Evolutionary conservation across 768 basidiomycete species (phyloP), one percentile per base, ranked within the genome.

Genomic region (Auriscalpium orientale): DNA sequence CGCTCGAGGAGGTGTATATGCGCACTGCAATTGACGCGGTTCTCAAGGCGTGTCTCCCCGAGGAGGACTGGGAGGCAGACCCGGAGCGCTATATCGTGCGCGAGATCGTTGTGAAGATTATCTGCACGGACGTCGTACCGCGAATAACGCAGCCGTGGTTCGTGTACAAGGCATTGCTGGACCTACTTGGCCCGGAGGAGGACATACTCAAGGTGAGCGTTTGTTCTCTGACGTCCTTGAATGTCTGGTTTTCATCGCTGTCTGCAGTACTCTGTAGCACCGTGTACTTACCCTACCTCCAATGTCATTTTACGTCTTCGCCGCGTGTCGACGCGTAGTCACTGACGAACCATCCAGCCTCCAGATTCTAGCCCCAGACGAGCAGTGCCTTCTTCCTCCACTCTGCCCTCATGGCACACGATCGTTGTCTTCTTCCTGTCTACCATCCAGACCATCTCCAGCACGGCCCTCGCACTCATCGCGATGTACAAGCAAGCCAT

Each of bases 121-220:
- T 98, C 7, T 72, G 87, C 22, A 65, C 87, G 20, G 67, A 62
- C 16, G 61, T 74, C 4, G 67, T 71, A 22, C 84, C 85, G 34
- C 84, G 81, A 61, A 67, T 95, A 51, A 80, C 83, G 7, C 87
- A 97, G 67, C 88, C 90, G 0, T 98, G 95, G 93, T 98, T 97
- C 68, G 79, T 95, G 47, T 84, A 92, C 56, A 83, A 76, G 64
- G 65, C 79, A 3, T 74, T 88, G 11, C 74, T 95, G 37, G 83
- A 84, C 63, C 68, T 86, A 3, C 71, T 95, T 11, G 87, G 82
- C 8, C 73, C 76, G 22, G 37, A 44, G 1, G 58, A 60, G 13
- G 56, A 45, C 3, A 46, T 35, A 36, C 4, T 60, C 35, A 21
- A 38, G 13, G 60, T 61, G 55, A 56, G 58, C 28, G 18, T 38